These are phyloP conservation scores for Diplogelasinospora grovesii DNA, from an alignment of 495 filamentous ascomycete genomes.

Conservation along the genomic window DNA sequence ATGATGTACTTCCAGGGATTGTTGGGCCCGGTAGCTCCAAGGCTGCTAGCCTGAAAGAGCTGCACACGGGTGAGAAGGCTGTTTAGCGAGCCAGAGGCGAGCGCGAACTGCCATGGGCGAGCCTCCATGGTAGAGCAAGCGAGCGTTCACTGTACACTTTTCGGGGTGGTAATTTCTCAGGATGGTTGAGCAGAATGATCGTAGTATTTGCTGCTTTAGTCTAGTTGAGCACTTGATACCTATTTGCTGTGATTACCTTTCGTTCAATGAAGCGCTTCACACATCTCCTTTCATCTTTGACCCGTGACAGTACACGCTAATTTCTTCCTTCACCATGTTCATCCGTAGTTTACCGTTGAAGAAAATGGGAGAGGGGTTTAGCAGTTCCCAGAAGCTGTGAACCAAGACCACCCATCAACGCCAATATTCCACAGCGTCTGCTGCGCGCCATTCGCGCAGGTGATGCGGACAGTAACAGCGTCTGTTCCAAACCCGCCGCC, in stretches of 20 bases:
- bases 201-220: too few species aligned
- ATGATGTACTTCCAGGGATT: slow-evolving; percentile 9
- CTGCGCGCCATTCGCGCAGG: slow-evolving; percentile 5
- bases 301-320: too few species aligned
- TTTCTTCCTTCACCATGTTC: too few species aligned
- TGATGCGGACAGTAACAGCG: slow-evolving; percentile 37
- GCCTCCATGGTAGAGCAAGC: too few species aligned
- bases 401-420: not conserved
- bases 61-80: slow-evolving; percentile 16
- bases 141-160: too few species aligned
- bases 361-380: too few species aligned
- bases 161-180: too few species aligned
- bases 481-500: slow-evolving; percentile 48
- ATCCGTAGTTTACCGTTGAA: too few species aligned
- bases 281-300: too few species aligned
- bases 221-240: slow-evolving; percentile 4
- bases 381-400: not conserved
- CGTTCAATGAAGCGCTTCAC: not conserved
- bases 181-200: too few species aligned
- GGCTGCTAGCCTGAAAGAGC: slow-evolving; percentile 23
- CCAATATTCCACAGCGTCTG: slow-evolving; percentile 3
- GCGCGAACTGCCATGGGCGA: too few species aligned
- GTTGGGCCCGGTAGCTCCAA: slow-evolving; percentile 12
- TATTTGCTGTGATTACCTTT: slow-evolving; percentile 3
- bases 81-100: too few species aligned